Evolutionary conservation across 768 basidiomycete species (phyloP).

Genomic region (Cystobasidium ongulense): DNA sequence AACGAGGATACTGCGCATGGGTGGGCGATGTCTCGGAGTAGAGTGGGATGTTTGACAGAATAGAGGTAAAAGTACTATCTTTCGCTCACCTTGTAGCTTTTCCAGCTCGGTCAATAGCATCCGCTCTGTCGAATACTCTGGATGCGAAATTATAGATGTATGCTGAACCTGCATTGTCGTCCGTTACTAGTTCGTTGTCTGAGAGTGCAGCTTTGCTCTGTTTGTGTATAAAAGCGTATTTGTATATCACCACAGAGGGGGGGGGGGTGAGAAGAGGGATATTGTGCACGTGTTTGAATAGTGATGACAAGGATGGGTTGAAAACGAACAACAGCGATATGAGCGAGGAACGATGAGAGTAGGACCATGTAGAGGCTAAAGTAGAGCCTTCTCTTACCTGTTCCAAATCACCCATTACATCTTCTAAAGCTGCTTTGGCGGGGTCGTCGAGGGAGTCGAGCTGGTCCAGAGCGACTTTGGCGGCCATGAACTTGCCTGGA

Average conservation of each 20-base stretch:
- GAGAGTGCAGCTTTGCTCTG: constrained; percentile 68
- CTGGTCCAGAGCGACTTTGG: constrained; percentile 67
- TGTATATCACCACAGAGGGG: background rate
- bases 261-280: background rate
- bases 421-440: constrained; percentile 62
- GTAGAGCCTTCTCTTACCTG: too few relatives aligned
- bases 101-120: constrained; percentile 79
- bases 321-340: background rate
- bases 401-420: constrained; percentile 70
- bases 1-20: too few relatives aligned
- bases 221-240: background rate
- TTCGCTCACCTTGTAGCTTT: constrained; percentile 60
- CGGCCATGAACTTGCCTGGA: constrained; percentile 80
- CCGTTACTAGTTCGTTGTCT: constrained; percentile 67
- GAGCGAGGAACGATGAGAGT: background rate
- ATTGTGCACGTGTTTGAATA: background rate
- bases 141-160: constrained; percentile 94
- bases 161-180: constrained; percentile 71
- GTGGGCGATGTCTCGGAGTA: background rate
- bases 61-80: background rate
- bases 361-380: constrained; percentile 7
- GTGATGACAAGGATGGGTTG: background rate
- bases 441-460: constrained; percentile 55
- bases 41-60: background rate
- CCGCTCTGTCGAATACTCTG: constrained; percentile 76